Base-by-base conservation (phyloP, 208 protist genomes). In the Leishmania gerbilli region DNA sequence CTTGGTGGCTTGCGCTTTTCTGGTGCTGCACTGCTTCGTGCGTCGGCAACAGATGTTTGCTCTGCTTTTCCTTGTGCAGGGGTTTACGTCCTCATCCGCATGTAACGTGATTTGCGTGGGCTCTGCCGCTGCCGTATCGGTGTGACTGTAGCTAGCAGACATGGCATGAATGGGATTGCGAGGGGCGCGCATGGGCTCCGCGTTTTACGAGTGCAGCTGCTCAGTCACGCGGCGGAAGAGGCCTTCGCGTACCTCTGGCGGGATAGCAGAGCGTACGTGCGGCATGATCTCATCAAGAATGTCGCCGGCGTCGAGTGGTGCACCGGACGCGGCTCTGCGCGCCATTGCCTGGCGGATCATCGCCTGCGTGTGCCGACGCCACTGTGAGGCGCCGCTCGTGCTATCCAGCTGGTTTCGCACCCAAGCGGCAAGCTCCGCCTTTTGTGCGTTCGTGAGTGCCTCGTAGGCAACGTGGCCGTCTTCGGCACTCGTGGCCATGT, bases 221-320 rank as follows among this genome's bases (percentile, higher is more conserved):
- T 31, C 58, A 5, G 86, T 69, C 3, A 95, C 77, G 17, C 79
- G 79, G 21, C 90, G 89, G 76, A 97, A 95, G 4, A 95, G 85
- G 15, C 86, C 89, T 62, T 95, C 89, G n/a, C 93, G 90, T 45
- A 91, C 88, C 24, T 81, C 82, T 5, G 49, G 55, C 3, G 91
- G 88, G 15, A 97, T 88, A 71, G 81, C 74, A 62, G 85, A 79
- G 24, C 87, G 87, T 17, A 86, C 80, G 45, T 89, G 79, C n/a
- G 91, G 90, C 58, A 93, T 64, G 13, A 94, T 83, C 79, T 95
- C 93, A 1, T 71, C 84, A 21, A 95, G 71, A 19, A 97, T 81
- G 37, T 85, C 88, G 31, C 86, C 79, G 11, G 83, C 86, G 47
- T 95, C 91, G 17, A 97, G 71, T 37, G 90, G 79, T 62, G 91